phyloP scores from a whole-genome alignment of 1,284 basidiomycete genomes.

The Papiliotrema terrestris region DNA sequence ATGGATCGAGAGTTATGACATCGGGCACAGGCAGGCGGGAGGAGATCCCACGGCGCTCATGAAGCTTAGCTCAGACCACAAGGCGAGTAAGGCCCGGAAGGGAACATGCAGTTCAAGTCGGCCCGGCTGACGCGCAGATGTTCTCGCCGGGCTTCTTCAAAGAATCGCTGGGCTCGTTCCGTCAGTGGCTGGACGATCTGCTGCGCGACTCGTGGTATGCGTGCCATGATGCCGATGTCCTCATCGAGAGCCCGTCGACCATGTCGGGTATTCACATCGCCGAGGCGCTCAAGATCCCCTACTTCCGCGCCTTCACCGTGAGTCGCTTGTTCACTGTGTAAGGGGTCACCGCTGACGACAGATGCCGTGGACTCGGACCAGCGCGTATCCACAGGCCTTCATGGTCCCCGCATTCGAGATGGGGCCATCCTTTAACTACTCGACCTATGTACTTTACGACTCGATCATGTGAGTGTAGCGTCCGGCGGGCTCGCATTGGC shows the following conservation, averaged over 20 bases:
- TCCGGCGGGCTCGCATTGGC: too few species aligned
- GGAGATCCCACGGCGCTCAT: slow-evolving; percentile 71
- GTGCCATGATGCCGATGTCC: slow-evolving; percentile 67
- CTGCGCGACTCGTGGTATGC: slow-evolving; percentile 66
- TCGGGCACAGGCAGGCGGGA: slow-evolving; percentile 66
- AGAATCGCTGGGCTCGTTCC: slow-evolving; percentile 64
- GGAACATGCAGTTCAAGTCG: background rate
- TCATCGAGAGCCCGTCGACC: slow-evolving; percentile 63
- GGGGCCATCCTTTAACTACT: slow-evolving; percentile 48
- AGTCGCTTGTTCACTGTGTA: background rate
- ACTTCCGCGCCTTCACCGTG: slow-evolving; percentile 63
- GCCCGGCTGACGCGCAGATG: slow-evolving; percentile 53
- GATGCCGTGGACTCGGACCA: slow-evolving; percentile 68
- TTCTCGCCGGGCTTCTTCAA: slow-evolving; percentile 79
- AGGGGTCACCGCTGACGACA: background rate
- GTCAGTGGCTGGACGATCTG: slow-evolving; percentile 71
- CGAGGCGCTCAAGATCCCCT: slow-evolving; percentile 66
- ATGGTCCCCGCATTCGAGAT: slow-evolving; percentile 55
- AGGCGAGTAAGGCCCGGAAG: slow-evolving; percentile 46
- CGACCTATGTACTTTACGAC: slow-evolving; percentile 58
- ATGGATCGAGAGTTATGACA: slow-evolving; percentile 63
- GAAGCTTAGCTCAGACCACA: slow-evolving; percentile 55
- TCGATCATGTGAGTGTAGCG: slow-evolving; percentile 62
- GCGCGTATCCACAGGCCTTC: slow-evolving; percentile 64
- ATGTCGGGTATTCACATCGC: slow-evolving; percentile 80